Percentiles rank a stretch among this genome's conserved stretches.
phyloP scores from a whole-genome alignment of 768 basidiomycete genomes.

The Tricholoma terreum region DNA sequence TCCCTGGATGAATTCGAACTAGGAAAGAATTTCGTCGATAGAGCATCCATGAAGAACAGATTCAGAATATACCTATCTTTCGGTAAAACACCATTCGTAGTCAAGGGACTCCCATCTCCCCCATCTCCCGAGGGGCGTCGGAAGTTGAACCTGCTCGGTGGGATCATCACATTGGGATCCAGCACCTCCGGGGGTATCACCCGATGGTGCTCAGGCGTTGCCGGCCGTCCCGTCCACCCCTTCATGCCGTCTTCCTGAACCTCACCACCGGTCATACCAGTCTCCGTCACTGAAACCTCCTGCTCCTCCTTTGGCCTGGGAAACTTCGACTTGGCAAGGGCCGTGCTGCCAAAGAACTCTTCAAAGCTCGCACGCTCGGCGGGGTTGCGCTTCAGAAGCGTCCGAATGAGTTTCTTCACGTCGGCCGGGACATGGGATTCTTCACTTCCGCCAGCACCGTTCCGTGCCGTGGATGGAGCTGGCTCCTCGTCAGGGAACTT shows the following conservation, averaged over 20 bases:
- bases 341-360: constrained; percentile 85
- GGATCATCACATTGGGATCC: constrained; percentile 77
- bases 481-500: constrained; percentile 93
- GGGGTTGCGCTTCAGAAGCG: constrained; percentile 81
- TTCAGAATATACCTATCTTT: constrained; percentile 22
- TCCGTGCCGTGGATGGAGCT: constrained; percentile 37
- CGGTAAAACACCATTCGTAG: constrained; percentile 17
- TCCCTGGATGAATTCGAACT: constrained; percentile 24
- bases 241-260: constrained; percentile 25
- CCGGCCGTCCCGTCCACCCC: constrained; percentile 36
- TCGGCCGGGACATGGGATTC: constrained; percentile 68
- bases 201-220: constrained; percentile 70
- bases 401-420: constrained; percentile 83
- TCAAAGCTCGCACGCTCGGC: constrained; percentile 85
- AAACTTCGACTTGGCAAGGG: constrained; percentile 75
- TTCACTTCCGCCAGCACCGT: constrained; percentile 45
- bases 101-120: constrained; percentile 20
- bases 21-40: background rate
- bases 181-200: constrained; percentile 78
- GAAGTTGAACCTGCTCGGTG: constrained; percentile 79
- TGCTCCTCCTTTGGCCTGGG: constrained; percentile 47
- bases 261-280: constrained; percentile 25
- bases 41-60: background rate
- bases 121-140: constrained; percentile 34
- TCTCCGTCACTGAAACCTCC: constrained; percentile 26